phyloP scores from a whole-genome alignment of 176 grass and related monocot species.

The Eremochloa ophiuroides region DNA sequence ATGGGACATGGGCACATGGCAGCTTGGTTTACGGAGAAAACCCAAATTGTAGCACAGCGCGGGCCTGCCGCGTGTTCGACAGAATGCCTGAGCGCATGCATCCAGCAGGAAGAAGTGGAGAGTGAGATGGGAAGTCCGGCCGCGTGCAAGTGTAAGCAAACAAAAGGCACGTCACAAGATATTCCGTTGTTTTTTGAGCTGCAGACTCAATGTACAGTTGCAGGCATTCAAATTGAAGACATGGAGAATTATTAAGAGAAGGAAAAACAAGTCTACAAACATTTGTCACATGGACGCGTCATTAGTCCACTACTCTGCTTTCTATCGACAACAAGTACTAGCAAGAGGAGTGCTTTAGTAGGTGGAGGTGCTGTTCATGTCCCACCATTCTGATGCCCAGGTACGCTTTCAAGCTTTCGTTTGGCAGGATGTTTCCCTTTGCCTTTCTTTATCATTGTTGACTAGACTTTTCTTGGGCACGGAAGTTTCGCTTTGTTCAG shows the following conservation, averaged over 20 bases:
- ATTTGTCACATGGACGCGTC: background rate
- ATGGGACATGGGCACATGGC: too few species aligned
- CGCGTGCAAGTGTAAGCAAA: too few species aligned
- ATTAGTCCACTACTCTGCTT: background rate
- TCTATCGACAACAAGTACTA: background rate
- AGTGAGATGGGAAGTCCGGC: too few species aligned
- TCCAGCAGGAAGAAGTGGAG: too few species aligned
- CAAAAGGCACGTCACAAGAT: too few species aligned
- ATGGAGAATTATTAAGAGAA: background rate
- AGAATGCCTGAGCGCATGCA: background rate
- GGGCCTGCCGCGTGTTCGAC: background rate
- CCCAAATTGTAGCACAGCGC: background rate
- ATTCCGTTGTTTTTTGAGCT: background rate
- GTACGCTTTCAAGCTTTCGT: background rate
- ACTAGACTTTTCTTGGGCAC: background rate
- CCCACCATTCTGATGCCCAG: background rate
- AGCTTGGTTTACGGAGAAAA: background rate
- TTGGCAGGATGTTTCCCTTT: background rate
- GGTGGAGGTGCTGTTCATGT: background rate
- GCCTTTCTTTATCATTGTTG: too few species aligned
- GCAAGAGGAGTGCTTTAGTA: background rate
- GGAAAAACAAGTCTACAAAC: background rate
- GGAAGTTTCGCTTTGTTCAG: background rate
- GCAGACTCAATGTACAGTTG: background rate
- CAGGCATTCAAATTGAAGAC: background rate